A percentile compares a stretch with the other conserved stretches of the same genome.
These are phyloP conservation scores for Atkinsonella hypoxylon DNA, from an alignment of 2,329 filamentous ascomycete genomes.

Conservation along the genomic window DNA sequence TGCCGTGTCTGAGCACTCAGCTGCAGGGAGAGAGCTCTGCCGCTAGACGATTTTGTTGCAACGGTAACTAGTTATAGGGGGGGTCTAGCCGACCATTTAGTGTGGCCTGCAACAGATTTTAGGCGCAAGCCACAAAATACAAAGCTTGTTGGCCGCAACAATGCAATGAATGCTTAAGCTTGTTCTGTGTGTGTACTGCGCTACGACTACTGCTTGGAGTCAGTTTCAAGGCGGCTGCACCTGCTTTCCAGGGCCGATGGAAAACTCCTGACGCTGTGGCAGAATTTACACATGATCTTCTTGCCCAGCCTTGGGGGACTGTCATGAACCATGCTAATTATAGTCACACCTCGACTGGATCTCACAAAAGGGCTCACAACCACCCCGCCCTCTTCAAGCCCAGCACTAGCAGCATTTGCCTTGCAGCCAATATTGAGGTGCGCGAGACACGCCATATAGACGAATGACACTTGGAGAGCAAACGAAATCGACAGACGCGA, in stretches of 20 bases:
- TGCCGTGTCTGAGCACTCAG: no score
- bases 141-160: background rate
- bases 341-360: conserved; percentile 5
- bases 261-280: background rate
- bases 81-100: no score
- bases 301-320: background rate
- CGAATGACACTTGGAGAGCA: background rate
- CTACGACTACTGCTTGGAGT: background rate
- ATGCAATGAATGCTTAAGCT: background rate
- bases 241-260: background rate
- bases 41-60: no score
- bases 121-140: no score
- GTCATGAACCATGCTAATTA: conserved; percentile 4
- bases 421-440: background rate
- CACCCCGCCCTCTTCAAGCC: background rate
- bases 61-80: no score
- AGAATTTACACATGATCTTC: background rate
- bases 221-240: background rate
- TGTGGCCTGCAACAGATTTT: no score
- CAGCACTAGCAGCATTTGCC: background rate
- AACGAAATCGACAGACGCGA: background rate
- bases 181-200: background rate
- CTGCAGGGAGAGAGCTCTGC: no score
- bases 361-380: conserved; percentile 3
- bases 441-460: conserved; percentile 3